Base-by-base conservation (phyloP, 208 protist species). In the Spongospora subterranea region DNA sequence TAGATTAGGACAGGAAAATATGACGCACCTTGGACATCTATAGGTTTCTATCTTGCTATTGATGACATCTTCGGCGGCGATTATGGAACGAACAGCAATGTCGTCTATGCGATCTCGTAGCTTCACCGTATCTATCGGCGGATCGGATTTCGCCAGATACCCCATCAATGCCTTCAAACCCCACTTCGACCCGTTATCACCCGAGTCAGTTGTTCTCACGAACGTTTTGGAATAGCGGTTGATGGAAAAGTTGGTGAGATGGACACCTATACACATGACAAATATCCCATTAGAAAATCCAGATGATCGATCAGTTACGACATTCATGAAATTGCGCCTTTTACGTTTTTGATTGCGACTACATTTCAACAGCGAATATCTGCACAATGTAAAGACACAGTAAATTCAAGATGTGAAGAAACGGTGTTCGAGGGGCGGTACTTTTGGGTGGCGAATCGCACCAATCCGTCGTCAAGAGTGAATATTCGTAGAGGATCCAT, bases 241-340 rank as follows among this genome's bases (percentile, higher is more conserved):
- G 77, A 93, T 77, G 32, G 92, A 91, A 60, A 90, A 93, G 90
- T 93, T 93, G 0, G 92, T 93, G 29, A 93, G 90, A 88, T 93
- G 92, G 40, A 89, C 71, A 35, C 71, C 71, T 82, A n/a, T n/a
- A n/a, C n/a, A n/a, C n/a, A n/a, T n/a, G n/a, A n/a, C n/a, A n/a
- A n/a, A n/a, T n/a, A n/a, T n/a, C n/a, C n/a, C n/a, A n/a, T n/a
- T n/a, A n/a, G n/a, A n/a, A n/a, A n/a, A n/a, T n/a, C n/a, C n/a
- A n/a, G n/a, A n/a, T n/a, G n/a, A n/a, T n/a, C n/a, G n/a, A n/a
- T n/a, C n/a, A n/a, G n/a, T n/a, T n/a, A n/a, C n/a, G n/a, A n/a
- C n/a, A n/a, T n/a, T n/a, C n/a, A n/a, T n/a, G n/a, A n/a, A n/a
- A n/a, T n/a, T n/a, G n/a, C n/a, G n/a, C n/a, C n/a, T 29, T 29